These are phyloP conservation scores for Diutina catenulata DNA, from an alignment of 1,139 yeast genomes.

Conservation along the genomic window DNA sequence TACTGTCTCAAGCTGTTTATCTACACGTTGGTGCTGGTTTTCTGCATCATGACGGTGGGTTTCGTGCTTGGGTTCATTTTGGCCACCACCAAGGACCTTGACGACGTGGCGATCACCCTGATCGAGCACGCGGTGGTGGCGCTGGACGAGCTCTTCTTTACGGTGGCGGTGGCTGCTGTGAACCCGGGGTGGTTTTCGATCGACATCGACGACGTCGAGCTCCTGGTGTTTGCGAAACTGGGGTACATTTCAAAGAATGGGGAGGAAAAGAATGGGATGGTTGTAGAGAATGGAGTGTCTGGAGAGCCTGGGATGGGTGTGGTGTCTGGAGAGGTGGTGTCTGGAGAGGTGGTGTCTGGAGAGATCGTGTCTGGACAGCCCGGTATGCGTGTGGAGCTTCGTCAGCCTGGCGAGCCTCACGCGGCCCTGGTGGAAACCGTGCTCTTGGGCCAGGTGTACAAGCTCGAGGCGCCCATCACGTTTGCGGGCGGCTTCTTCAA, in stretches of 20 bases:
- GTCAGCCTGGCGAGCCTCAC: slow-evolving; percentile 10
- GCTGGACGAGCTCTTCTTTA: slow-evolving; percentile 76
- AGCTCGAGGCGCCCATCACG: slow-evolving; percentile 59
- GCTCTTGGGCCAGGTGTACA: slow-evolving; percentile 56
- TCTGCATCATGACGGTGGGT: slow-evolving; percentile 52
- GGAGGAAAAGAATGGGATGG: too few species aligned
- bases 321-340: too few species aligned
- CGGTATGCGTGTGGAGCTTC: too few species aligned
- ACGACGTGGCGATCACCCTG: slow-evolving; percentile 46
- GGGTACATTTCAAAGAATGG: too few species aligned
- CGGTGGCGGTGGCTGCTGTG: slow-evolving; percentile 62
- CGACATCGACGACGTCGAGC: slow-evolving; percentile 50
- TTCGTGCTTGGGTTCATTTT: slow-evolving; percentile 73
- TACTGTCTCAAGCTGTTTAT: slow-evolving; percentile 39
- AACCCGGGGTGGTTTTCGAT: slow-evolving; percentile 82
- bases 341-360: too few species aligned
- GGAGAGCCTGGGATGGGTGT: too few species aligned
- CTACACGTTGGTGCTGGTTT: slow-evolving; percentile 42
- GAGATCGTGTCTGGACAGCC: too few species aligned
- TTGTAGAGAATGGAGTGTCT: too few species aligned
- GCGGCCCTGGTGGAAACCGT: slow-evolving; percentile 45
- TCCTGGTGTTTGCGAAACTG: slow-evolving; percentile 83
- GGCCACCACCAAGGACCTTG: slow-evolving; percentile 80
- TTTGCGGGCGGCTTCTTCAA: slow-evolving; percentile 75
- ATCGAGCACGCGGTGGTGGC: slow-evolving; percentile 69